Percentiles rank a stretch among this genome's conserved stretches.
These are phyloP conservation scores for Ordospora colligata DNA, from an alignment of 371 early-diverging fungal genomes.

Conservation along the genomic window DNA sequence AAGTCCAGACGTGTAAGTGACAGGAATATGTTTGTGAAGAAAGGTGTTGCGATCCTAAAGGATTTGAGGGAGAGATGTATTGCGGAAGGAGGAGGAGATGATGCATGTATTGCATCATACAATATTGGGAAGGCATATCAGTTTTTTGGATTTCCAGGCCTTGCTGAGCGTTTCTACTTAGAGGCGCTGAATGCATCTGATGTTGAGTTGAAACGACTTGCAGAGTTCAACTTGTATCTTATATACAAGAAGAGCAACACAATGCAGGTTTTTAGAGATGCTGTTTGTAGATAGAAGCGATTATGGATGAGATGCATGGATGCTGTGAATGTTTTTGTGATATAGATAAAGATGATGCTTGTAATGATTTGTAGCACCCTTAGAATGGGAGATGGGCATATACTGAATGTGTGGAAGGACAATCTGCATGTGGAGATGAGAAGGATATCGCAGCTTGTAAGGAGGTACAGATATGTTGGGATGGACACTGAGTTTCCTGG, in stretches of 20 bases:
- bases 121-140: constrained; percentile 60
- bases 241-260: constrained; percentile 50
- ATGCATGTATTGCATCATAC: constrained; percentile 42
- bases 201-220: constrained; percentile 39
- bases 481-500: constrained; percentile 99
- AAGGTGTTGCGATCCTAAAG: constrained; percentile 49
- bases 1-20: constrained; percentile 51
- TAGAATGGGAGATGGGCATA: constrained; percentile 17
- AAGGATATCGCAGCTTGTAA: constrained; percentile 73
- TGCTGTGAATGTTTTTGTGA: background rate
- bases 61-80: background rate
- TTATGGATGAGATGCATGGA: background rate
- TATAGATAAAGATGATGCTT: background rate
- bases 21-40: constrained; percentile 46
- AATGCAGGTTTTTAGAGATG: background rate
- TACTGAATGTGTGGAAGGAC: constrained; percentile 78
- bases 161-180: constrained; percentile 57
- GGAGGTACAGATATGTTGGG: constrained; percentile 81
- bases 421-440: constrained; percentile 89
- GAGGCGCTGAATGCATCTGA: constrained; percentile 9
- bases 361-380: background rate
- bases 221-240: constrained; percentile 42
- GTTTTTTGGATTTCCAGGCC: constrained; percentile 49
- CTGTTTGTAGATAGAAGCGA: background rate
- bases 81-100: constrained; percentile 9